A percentile compares a stretch with the other conserved stretches of the same genome.
phyloP scores from a whole-genome alignment of 2,329 filamentous ascomycete species.

The Neofusicoccum umdonicola region DNA sequence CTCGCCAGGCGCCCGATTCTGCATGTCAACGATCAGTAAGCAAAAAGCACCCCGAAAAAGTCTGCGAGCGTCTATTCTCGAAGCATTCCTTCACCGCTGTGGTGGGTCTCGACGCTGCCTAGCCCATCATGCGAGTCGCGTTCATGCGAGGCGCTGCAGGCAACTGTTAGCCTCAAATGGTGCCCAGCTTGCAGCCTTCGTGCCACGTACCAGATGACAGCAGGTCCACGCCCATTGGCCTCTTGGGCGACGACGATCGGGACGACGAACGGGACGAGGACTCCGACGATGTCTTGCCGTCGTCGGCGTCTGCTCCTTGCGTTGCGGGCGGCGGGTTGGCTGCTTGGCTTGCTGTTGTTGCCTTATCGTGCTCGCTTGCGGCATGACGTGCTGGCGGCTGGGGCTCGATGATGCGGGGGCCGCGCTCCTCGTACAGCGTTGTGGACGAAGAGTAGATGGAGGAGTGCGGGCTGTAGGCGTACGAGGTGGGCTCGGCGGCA shows the following conservation, averaged over 20 bases:
- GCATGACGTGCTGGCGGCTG: neutral
- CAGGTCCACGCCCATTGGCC: neutral
- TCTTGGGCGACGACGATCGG: neutral
- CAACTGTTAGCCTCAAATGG: neutral
- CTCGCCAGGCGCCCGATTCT: neutral
- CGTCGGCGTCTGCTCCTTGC: neutral
- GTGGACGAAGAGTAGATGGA: conserved; percentile 2
- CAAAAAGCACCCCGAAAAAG: neutral
- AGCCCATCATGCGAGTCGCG: conserved; percentile 8
- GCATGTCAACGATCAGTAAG: neutral
- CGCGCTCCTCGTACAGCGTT: neutral
- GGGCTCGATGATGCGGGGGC: conserved; percentile 4
- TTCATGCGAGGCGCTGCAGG: conserved; percentile 11
- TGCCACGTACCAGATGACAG: neutral
- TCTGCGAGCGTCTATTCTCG: neutral
- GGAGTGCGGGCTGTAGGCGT: conserved; percentile 2
- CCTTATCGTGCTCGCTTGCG: neutral
- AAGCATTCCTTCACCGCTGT: neutral
- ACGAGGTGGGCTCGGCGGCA: neutral
- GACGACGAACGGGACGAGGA: neutral
- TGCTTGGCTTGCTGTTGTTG: neutral
- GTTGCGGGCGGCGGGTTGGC: neutral
- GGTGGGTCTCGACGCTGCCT: neutral
- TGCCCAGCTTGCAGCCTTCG: neutral
- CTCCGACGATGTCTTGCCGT: neutral